Evolutionary conservation across 306 rosid genomes (phyloP).

Genomic region (Begonia masoniana): DNA sequence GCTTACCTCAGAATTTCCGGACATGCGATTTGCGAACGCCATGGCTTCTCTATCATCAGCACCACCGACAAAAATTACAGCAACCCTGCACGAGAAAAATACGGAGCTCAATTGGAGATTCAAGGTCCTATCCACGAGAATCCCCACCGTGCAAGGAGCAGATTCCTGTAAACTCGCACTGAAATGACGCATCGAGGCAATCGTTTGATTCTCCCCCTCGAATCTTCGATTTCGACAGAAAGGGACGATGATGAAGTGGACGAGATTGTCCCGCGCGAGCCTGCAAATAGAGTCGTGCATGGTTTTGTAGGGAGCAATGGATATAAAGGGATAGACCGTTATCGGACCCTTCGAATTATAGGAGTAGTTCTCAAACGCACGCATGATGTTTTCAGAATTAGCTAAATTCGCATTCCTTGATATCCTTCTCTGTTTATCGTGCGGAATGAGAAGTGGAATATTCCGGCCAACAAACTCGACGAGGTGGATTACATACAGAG

Average conservation of each 20-base stretch:
- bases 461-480: too few species aligned
- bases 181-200: conserved; percentile 17
- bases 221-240: conserved; percentile 19
- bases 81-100: too few species aligned
- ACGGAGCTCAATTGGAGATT: too few species aligned
- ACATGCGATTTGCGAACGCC: too few species aligned
- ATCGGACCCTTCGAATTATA: conserved; percentile 18
- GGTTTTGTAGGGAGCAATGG: conserved; percentile 36
- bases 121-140: conserved; percentile 34
- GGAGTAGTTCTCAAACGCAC: conserved; percentile 42
- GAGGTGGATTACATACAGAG: too few species aligned
- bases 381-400: conserved; percentile 24
- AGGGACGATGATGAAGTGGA: conserved; percentile 34
- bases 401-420: conserved; percentile 13
- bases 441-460: too few species aligned
- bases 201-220: background rate
- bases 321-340: conserved; percentile 17
- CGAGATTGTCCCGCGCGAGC: conserved; percentile 22
- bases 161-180: conserved; percentile 15
- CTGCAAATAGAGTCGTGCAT: conserved; percentile 36
- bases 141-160: conserved; percentile 44
- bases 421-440: background rate
- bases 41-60: too few species aligned
- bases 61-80: conserved; percentile 4
- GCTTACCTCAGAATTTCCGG: too few species aligned